These are phyloP conservation scores for Aspergillus cavernicola DNA, from an alignment of 495 filamentous ascomycete species.

Conservation along the genomic window DNA sequence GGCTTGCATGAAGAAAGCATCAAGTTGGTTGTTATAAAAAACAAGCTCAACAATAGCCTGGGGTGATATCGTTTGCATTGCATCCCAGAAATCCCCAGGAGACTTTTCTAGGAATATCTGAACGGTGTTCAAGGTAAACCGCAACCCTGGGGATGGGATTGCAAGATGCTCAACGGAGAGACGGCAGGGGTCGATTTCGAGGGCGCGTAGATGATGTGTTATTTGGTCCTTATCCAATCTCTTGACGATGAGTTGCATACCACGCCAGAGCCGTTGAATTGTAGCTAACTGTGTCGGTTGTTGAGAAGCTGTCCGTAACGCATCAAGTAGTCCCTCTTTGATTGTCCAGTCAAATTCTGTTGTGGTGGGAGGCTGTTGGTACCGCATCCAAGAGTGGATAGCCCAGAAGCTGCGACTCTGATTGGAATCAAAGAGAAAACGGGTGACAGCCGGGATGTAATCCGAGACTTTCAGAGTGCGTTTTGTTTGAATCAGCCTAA, in stretches of 20 bases:
- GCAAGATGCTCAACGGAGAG: conserved; percentile 72
- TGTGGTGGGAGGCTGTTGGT: conserved; percentile 51
- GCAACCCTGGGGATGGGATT: conserved; percentile 55
- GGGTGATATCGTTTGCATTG: conserved; percentile 73
- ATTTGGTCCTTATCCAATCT: conserved; percentile 71
- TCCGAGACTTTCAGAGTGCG: conserved; percentile 64
- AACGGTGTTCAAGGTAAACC: conserved; percentile 61
- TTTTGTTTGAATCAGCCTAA: conserved; percentile 69
- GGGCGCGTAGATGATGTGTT: conserved; percentile 68
- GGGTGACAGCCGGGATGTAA: conserved; percentile 72
- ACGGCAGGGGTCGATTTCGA: conserved; percentile 75
- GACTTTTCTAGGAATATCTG: conserved; percentile 66
- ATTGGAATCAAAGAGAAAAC: conserved; percentile 72
- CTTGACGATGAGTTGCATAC: conserved; percentile 64
- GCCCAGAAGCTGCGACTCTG: conserved; percentile 63
- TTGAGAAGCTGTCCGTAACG: conserved; percentile 35
- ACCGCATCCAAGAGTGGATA: conserved; percentile 58
- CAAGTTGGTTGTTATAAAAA: conserved; percentile 66
- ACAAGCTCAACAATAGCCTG: conserved; percentile 71
- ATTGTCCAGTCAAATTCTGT: conserved; percentile 83
- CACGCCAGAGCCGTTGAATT: conserved; percentile 70
- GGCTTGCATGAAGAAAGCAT: conserved; percentile 54
- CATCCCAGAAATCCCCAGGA: conserved; percentile 78
- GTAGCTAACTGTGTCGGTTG: conserved; percentile 47
- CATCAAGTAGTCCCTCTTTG: conserved; percentile 55